Base-by-base conservation (phyloP, 2,329 filamentous ascomycete species). In the Trichoderma atrobrunneum region DNA sequence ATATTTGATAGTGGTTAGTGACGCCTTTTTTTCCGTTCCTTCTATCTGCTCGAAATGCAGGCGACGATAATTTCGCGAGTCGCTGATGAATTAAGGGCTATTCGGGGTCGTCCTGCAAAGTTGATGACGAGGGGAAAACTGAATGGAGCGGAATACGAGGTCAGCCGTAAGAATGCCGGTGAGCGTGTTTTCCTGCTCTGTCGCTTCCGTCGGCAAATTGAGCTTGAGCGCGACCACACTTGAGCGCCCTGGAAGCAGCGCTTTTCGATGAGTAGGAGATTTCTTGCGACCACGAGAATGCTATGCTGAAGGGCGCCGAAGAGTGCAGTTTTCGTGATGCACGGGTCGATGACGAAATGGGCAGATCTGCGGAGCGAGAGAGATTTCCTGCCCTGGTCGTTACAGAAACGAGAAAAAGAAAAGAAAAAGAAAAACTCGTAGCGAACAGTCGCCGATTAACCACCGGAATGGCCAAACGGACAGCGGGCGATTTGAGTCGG, bases 1-100 rank as follows among this genome's bases (percentile, higher is more conserved):
- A 88, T 88, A 26, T 71, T 84, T 84, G 79, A 73, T 70, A 18
- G 32, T 5, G 60, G 21, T 16, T 62, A 14, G 32, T 54, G 16
- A 6, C 21, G 7, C 6, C 26, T 26, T 16, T 8, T 54, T 66
- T 34, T 21, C n/a, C 7, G 28, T 56, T 56, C n/a, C 32, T 56
- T 56, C 11, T 43, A n/a, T 43, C 39, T 66, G 16, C 21, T 51
- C 36, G 30, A 14, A 60, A 56, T 36, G 21, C 16, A 51, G 24
- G 16, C 57, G 57, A 51, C 66, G 39, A 5, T 34, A 5, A 16
- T 59, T 6, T 24, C n/a, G 39, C 28, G 30, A 34, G 39, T 54
- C 67, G 57, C 57, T 28, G 57, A 21, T 36, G 16, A 60, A 39
- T 36, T 3, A 26, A 68, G 12, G 36, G 54, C 14, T 36, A 28